These are phyloP conservation scores for Pseudogymnoascus sp. DNA, from an alignment of 2,329 filamentous ascomycete species.

Conservation along the genomic window DNA sequence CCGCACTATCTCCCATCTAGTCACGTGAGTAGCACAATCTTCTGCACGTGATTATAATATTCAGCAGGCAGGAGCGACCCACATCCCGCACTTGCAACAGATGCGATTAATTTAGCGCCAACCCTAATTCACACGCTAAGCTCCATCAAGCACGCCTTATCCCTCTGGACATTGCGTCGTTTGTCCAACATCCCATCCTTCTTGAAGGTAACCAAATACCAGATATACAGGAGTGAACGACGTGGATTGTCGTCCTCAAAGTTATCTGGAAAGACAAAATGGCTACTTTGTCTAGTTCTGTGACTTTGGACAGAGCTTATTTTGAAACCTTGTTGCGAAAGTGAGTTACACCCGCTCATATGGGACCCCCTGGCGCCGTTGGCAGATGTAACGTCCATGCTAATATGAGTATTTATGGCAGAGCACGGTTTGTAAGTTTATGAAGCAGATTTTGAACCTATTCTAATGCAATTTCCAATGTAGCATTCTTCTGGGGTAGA, in stretches of 20 bases:
- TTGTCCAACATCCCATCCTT: neutral
- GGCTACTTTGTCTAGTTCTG: conserved; percentile 24
- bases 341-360: conserved; percentile 35
- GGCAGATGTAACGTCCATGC: conserved; percentile 1
- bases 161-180: neutral
- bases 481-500: conserved; percentile 35
- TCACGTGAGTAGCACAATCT: neutral
- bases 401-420: neutral
- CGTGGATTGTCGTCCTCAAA: neutral
- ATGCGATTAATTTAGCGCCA: conserved; percentile 4
- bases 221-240: conserved; percentile 3
- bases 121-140: conserved; percentile 1
- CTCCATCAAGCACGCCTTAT: conserved; percentile 5
- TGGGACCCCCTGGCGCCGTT: neutral
- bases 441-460: conserved; percentile 2
- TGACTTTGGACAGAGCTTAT: conserved; percentile 53
- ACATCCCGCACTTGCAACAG: conserved; percentile 2
- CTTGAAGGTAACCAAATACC: neutral
- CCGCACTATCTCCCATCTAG: neutral
- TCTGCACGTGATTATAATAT: neutral
- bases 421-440: conserved; percentile 41
- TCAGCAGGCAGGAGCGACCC: neutral
- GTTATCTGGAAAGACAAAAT: conserved; percentile 3
- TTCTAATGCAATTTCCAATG: conserved; percentile 6
- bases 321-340: conserved; percentile 54